phyloP scores from a whole-genome alignment of 129 eudicot genomes.

The Silybum marianum region DNA sequence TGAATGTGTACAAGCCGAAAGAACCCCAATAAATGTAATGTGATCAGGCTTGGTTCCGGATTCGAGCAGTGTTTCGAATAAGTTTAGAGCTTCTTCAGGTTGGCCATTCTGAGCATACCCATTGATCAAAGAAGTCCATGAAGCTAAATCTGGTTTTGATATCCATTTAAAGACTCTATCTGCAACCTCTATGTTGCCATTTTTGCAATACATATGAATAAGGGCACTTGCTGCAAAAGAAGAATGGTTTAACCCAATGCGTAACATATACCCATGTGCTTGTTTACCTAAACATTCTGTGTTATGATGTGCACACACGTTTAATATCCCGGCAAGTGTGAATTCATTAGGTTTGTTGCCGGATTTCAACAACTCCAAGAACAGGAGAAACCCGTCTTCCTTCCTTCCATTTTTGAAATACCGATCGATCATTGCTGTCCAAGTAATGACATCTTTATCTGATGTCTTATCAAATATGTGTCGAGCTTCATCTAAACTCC shows the following conservation, averaged over 20 bases:
- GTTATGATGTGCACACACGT: conserved; percentile 58
- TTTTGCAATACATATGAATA: conserved; percentile 63
- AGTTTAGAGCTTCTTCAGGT: conserved; percentile 49
- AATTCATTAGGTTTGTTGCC: conserved; percentile 67
- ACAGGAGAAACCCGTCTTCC: conserved; percentile 55
- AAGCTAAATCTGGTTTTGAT: conserved; percentile 58
- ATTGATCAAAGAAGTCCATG: conserved; percentile 64
- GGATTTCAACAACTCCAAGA: conserved; percentile 45
- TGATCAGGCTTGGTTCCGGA: conserved; percentile 63
- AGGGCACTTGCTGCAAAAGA: conserved; percentile 74
- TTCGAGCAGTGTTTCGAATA: conserved; percentile 52
- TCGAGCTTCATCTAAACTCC: conserved; percentile 60
- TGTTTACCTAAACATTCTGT: conserved; percentile 55
- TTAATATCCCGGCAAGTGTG: conserved; percentile 62
- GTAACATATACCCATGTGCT: conserved; percentile 63
- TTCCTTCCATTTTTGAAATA: conserved; percentile 62
- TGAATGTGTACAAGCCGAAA: conserved; percentile 71
- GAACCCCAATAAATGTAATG: conserved; percentile 66
- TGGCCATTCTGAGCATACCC: conserved; percentile 73
- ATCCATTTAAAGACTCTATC: conserved; percentile 43
- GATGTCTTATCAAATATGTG: conserved; percentile 51
- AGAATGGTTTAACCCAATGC: conserved; percentile 48
- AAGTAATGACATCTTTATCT: conserved; percentile 53
- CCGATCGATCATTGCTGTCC: conserved; percentile 72
- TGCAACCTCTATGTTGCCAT: conserved; percentile 56